phyloP scores from a whole-genome alignment of 805 yeast genomes.

The Citeromyces matritensis region DNA sequence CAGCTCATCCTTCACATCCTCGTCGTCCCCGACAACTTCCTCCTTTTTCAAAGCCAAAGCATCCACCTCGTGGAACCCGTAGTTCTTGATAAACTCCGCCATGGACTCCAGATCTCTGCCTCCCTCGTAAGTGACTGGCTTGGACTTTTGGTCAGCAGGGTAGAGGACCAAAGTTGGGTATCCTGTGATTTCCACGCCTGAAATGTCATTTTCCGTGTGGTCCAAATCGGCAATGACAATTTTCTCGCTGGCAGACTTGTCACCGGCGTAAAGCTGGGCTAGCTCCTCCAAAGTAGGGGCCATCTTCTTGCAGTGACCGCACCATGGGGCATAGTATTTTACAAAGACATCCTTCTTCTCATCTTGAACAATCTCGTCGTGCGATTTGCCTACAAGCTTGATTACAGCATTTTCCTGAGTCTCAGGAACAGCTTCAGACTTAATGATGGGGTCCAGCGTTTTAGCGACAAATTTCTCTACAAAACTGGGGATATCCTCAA shows the following conservation, averaged over 20 bases:
- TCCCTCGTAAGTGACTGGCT: slow-evolving; percentile 53
- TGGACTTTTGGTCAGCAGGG: slow-evolving; percentile 70
- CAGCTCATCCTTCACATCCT: slow-evolving; percentile 9
- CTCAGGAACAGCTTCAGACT: slow-evolving; percentile 80
- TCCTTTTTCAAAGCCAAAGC: slow-evolving; percentile 13
- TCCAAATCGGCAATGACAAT: slow-evolving; percentile 78
- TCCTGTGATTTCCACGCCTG: slow-evolving; percentile 61
- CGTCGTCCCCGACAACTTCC: slow-evolving; percentile 9
- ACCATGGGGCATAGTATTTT: slow-evolving; percentile 95
- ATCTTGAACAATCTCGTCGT: slow-evolving; percentile 50
- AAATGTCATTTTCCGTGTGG: slow-evolving; percentile 79
- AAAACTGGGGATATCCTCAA: slow-evolving; percentile 40
- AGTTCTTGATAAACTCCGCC: slow-evolving; percentile 53
- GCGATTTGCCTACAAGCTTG: slow-evolving; percentile 74
- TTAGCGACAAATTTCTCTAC: slow-evolving; percentile 52
- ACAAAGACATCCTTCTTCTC: slow-evolving; percentile 58
- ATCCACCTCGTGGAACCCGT: slow-evolving; percentile 51
- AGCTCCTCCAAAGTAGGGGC: slow-evolving; percentile 84
- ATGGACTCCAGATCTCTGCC: slow-evolving; percentile 63
- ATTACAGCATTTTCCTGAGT: slow-evolving; percentile 54
- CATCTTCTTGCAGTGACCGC: slow-evolving; percentile 89
- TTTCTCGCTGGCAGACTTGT: slow-evolving; percentile 29
- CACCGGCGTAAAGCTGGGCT: slow-evolving; percentile 48
- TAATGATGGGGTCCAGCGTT: slow-evolving; percentile 53
- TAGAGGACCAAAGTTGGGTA: slow-evolving; percentile 87